Base-by-base conservation (phyloP, 2,329 filamentous ascomycete genomes). In the Helotiales sp. region DNA sequence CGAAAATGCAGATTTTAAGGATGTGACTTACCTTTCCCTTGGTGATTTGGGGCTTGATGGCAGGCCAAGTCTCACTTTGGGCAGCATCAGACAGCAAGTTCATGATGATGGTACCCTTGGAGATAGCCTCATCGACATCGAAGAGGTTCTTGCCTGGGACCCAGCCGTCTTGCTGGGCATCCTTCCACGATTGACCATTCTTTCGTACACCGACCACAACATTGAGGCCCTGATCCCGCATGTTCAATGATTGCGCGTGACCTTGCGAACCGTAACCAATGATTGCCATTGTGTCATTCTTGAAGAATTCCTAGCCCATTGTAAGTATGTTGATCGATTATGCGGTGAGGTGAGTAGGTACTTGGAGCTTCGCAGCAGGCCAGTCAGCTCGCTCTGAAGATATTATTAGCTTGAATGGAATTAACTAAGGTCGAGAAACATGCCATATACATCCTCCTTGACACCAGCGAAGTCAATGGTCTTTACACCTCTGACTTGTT, bases 201-300 rank as follows among this genome's bases (percentile, higher is more conserved):
- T 98, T 98, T 75, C 95, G 90, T 75, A 99, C 95, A 84, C 95
- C 95, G 72, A 99, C 85, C 75, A 99, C 97, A 80, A 99, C 95
- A 78, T 98, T 98, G 70, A 99, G 86, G 76, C 95, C 95, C 82
- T 99, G 97, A 86, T 99, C 95, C 79, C 95, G 93, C 76, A 99
- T 90, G 87, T 99, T 99, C 65, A 99, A 91, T 77, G 95, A 96
- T 83, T 99, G 95, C 69, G 95, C 95, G 85, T 99, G 95, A 72
- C 95, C 95, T 82, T 97, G 93, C 65, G 93, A 97, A 48, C 88
- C 95, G 81, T 99, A 99, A 76, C 95, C 95, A 78, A 99, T 99
- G 74, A 99, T 89, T 74, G 95, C 95, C 71, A 99, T 91, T 69
- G 93, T 98, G 80, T 99, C 95, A 81, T 99, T 86, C 87, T 98